These are phyloP conservation scores for Claviceps monticola DNA, from an alignment of 2,329 filamentous ascomycete species.

Conservation along the genomic window DNA sequence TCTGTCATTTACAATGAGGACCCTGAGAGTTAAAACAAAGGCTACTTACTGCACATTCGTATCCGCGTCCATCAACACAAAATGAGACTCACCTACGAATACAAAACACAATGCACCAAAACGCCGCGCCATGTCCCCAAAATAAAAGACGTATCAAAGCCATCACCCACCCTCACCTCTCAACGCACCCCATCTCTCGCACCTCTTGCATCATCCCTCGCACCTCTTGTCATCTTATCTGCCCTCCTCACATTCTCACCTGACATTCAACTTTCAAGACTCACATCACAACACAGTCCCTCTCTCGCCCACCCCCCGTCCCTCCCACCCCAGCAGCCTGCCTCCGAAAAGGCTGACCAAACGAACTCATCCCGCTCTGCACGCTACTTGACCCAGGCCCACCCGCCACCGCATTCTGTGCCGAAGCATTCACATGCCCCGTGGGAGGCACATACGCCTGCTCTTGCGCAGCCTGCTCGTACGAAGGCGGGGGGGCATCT, in stretches of 20 bases:
- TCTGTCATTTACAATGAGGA: no score
- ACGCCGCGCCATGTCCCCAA: conserved; percentile 4
- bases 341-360: conserved; percentile 7
- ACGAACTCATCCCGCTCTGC: neutral
- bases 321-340: conserved; percentile 5
- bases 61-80: no score
- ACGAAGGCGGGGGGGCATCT: conserved; percentile 38
- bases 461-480: conserved; percentile 41
- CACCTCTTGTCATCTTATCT: neutral
- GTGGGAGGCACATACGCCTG: conserved; percentile 36
- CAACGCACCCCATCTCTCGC: neutral
- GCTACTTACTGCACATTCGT: no score
- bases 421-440: conserved; percentile 35
- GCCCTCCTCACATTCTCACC: neutral
- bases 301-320: conserved; percentile 10
- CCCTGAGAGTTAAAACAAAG: no score
- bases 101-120: neutral
- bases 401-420: conserved; percentile 16
- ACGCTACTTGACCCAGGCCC: no score
- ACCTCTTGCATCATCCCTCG: neutral
- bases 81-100: no score
- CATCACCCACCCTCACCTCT: neutral
- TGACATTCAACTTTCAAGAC: no score
- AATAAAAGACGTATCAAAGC: neutral
- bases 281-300: conserved; percentile 36